Base-by-base conservation (phyloP, 441 rosid species). In the Aleurites moluccanus region DNA sequence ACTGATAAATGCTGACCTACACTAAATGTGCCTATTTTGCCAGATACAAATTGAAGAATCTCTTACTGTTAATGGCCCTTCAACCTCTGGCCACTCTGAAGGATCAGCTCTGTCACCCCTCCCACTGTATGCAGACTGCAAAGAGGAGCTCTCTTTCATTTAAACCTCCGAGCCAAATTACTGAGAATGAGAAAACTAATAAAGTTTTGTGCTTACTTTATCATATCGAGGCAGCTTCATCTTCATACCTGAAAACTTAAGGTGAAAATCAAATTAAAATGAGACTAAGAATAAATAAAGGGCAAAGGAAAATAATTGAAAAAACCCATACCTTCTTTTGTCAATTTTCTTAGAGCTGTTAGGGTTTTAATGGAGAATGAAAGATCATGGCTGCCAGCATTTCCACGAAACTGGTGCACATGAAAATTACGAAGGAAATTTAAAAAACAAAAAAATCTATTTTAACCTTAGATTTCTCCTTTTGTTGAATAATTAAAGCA, bases 331-430 rank as follows among this genome's bases (percentile, higher is more conserved):
- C 99, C 97, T 82, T 92, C 89, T 79, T 85, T 91, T 38, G 88
- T 89, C 78, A 93, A 80, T 55, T 88, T 85, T 80, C 61, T 81
- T 30, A 91, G 52, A 70, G 88, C 79, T 63, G 86, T 85, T 66
- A 96, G 79, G 66, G 97, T 90, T 78, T 96, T 90, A 7, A 88
- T 79, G 23, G 99, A 87, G 64, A 96, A 82, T 61, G 82, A 86
- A 82, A 96, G 98, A 88, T 96, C 99, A 86, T 96, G 99, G 83
- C 93, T 96, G 76, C 99, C 99, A 76, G 98, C 93, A 82, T 96
- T 96, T 79, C 99, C 97, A 25, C 99, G 97, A 47, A 84, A 82
- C 99, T 96, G 83, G 27, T 35, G 77, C 61, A 76, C 52, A 64
- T 13, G 64, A 23, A 25, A 74, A 16, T 35, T 14, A 14, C 23